Evolutionary conservation across 192 early-diverging fungal species (phyloP).

Genomic region (Coemansia sp.): DNA sequence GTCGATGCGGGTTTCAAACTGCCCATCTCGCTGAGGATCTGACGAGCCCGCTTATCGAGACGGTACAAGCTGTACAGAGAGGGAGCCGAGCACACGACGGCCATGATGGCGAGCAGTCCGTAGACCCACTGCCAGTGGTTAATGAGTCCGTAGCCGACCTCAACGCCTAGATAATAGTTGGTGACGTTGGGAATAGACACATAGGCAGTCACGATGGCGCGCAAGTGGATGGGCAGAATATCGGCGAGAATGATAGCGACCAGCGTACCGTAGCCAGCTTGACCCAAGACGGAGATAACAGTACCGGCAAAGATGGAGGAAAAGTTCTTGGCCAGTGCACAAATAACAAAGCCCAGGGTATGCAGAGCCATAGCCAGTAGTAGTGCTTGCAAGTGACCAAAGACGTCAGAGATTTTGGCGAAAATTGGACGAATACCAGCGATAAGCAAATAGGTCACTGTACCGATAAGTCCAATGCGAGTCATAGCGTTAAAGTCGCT

Average conservation of each 20-base stretch:
- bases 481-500: slow-evolving; percentile 51
- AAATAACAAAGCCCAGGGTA: slow-evolving; percentile 39
- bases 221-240: slow-evolving; percentile 45
- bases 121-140: slow-evolving; percentile 54
- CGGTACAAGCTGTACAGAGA: slow-evolving; percentile 25
- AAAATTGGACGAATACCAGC: slow-evolving; percentile 43
- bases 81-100: slow-evolving; percentile 39
- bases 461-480: slow-evolving; percentile 26
- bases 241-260: slow-evolving; percentile 49
- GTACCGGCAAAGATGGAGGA: slow-evolving; percentile 45
- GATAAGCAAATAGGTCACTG: slow-evolving; percentile 42
- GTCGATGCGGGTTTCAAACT: background rate
- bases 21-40: slow-evolving; percentile 20
- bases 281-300: slow-evolving; percentile 43
- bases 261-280: slow-evolving; percentile 48
- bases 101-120: slow-evolving; percentile 40
- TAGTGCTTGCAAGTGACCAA: slow-evolving; percentile 40
- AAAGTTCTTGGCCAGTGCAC: slow-evolving; percentile 37
- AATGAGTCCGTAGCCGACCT: slow-evolving; percentile 31
- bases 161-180: slow-evolving; percentile 53
- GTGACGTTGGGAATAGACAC: slow-evolving; percentile 46
- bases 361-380: slow-evolving; percentile 28
- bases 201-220: slow-evolving; percentile 37
- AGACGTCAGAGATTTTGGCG: slow-evolving; percentile 43
- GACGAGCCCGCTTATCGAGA: slow-evolving; percentile 34